Conservation (phyloP, 306 rosid species). For the Hippophae gyantsensis region DNA sequence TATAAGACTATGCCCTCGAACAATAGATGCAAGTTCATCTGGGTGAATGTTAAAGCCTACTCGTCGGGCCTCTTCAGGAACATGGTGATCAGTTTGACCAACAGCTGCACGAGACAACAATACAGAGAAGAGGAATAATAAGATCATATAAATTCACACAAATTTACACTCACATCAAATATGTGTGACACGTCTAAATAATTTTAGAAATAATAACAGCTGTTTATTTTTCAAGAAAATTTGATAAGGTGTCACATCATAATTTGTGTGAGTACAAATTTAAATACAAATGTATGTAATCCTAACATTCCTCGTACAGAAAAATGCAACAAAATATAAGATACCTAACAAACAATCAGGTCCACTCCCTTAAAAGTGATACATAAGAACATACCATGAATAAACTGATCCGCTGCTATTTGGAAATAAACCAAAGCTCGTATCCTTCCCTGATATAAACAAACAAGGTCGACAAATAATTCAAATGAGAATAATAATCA, state of each 20-base stretch:
- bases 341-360: too few relatives aligned
- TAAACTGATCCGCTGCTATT: constrained; percentile 82
- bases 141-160: constrained; percentile 6
- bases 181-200: too few relatives aligned
- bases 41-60: constrained; percentile 81
- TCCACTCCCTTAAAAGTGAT: not conserved
- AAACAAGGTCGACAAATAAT: constrained; percentile 19
- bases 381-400: constrained; percentile 50
- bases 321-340: too few relatives aligned
- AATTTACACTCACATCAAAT: too few relatives aligned
- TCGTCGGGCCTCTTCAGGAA: constrained; percentile 54
- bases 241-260: too few relatives aligned
- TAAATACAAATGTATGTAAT: too few relatives aligned
- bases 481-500: not conserved
- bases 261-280: too few relatives aligned
- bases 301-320: too few relatives aligned
- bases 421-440: constrained; percentile 83
- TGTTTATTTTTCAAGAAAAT: too few relatives aligned
- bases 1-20: constrained; percentile 48
- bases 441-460: constrained; percentile 56
- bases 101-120: constrained; percentile 48
- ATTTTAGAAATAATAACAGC: too few relatives aligned
- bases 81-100: constrained; percentile 36
- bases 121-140: constrained; percentile 5
- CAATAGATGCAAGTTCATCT: constrained; percentile 70